Base-by-base conservation (phyloP, 164 flowering plant species). In the Amborella trichopoda region DNA sequence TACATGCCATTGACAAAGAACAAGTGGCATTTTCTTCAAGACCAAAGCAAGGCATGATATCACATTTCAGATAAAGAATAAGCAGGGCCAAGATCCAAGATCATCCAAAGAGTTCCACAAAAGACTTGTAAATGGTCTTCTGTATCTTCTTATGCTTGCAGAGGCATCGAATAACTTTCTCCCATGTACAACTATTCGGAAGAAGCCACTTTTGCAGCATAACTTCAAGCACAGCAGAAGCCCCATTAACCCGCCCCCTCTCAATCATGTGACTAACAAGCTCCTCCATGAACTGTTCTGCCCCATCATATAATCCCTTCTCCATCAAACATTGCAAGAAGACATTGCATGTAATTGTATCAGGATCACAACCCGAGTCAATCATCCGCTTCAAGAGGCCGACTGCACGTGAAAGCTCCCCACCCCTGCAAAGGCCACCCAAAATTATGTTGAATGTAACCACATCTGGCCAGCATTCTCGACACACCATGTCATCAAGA, bases 381-480 rank as follows among this genome's bases (percentile, higher is more conserved):
- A 89, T 44, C 97, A 85, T 85, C 23, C 50, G 51, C 46, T 71
- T 75, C 28, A 85, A 56, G 61, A 82, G 72, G 68, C 74, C 77
- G 49, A 82, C 58, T 34, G 90, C 90, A 40, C 49, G 78, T 4
- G 75, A 57, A 39, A 83, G 53, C 38, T 53, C 70, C 50, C 56
- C 55, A 23, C 64, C 59, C 58, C 65, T 73, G 68, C 90, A 85
- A 46, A 89, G 71, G 27, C 74, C 77, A 54, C 63, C 59, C 17
- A 85, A 56, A 50, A 89, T 68, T 52, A 82, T 78, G 56, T 82
- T 84, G 44, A 82, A 89, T 17, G 93, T 80, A 26, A 89, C 52
- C 22, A 81, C 69, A 69, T 89, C 97, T 1, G 97, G 95, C 50
- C 68, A 69, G 54, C 69, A 69, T 3, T 50, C 80, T 59, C 56